Evolutionary conservation across 2,329 filamentous ascomycete species (phyloP), one percentile per base, ranked within the genome.

Genomic region (Pseudogymnoascus verrucosus): DNA sequence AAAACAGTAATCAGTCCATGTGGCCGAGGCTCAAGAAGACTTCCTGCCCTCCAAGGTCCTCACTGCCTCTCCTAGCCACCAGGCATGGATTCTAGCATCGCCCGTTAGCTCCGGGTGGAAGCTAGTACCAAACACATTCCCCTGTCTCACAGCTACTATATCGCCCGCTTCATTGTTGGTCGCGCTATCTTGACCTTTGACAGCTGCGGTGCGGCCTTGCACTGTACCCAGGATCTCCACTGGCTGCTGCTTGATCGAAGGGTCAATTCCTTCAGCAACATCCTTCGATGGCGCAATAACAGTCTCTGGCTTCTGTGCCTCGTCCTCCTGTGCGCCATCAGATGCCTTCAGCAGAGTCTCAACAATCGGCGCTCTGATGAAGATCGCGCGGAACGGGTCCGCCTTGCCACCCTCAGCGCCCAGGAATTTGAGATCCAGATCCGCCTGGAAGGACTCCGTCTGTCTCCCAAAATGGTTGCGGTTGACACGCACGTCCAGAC

Each of bases 381-480:
- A 99, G 34, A 98, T 89, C 1, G 88, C 91, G 1, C 86, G 85
- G 73, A 96, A 98, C 0, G 84, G 82, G n/a, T 74, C 65, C 1
- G 73, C 69, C 12, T 73, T 67, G 70, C 67, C 39, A 65, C 69
- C 51, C 63, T 68, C 57, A 23, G 70, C 68, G 60, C 59, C 65
- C 4, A 96, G 78, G 70, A 96, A 96, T 0, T 88, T 85, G 23
- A 97, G 78, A 12, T 88, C 77, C 34, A 97, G 75, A 57, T 86
- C 82, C 0, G 89, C 86, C 71, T 95, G 86, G 75, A 98, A 98
- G 73, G 90, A 96, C 76, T 98, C 91, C 12, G 89, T 88, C 76
- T 99, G 95, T 63, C 93, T 85, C 3, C 95, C 95, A 72, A 97
- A 99, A 75, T 97, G 91, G 73, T 98, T 99, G 57, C 95, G 84